Evolutionary conservation across 371 early-diverging fungal genomes (phyloP).

Genomic region (Actinomortierella wolfii): DNA sequence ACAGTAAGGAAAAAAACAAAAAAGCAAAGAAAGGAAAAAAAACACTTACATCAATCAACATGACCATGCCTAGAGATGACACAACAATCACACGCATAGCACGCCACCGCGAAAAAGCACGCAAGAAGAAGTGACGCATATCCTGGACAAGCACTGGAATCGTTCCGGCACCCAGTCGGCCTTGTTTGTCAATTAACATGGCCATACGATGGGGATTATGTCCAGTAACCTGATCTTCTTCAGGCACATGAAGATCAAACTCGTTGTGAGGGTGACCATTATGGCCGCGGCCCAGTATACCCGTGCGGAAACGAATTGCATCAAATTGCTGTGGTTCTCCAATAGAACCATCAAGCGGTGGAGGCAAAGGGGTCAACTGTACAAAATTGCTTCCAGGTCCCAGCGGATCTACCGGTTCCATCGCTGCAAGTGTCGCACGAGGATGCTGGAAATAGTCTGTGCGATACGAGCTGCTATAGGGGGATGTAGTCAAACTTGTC

Average conservation of each 20-base stretch:
- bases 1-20: background rate
- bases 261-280: too few species aligned
- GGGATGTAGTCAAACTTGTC: too few species aligned
- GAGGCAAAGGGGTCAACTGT: too few species aligned
- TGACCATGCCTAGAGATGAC: constrained; percentile 5
- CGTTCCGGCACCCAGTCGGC: background rate
- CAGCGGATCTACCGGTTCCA: background rate
- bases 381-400: background rate
- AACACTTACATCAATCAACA: constrained; percentile 9
- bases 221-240: background rate
- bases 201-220: background rate
- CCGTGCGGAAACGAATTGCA: too few species aligned
- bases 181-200: background rate
- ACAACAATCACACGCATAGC: constrained; percentile 10
- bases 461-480: too few species aligned
- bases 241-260: too few species aligned
- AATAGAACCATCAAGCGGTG: too few species aligned
- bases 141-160: constrained; percentile 4
- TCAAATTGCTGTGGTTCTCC: too few species aligned
- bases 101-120: background rate
- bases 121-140: background rate
- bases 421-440: too few species aligned
- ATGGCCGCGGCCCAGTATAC: too few species aligned
- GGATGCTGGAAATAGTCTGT: too few species aligned
- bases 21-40: background rate